phyloP scores from a whole-genome alignment of 345 rosid genomes.

The Eucalyptus curtisii region DNA sequence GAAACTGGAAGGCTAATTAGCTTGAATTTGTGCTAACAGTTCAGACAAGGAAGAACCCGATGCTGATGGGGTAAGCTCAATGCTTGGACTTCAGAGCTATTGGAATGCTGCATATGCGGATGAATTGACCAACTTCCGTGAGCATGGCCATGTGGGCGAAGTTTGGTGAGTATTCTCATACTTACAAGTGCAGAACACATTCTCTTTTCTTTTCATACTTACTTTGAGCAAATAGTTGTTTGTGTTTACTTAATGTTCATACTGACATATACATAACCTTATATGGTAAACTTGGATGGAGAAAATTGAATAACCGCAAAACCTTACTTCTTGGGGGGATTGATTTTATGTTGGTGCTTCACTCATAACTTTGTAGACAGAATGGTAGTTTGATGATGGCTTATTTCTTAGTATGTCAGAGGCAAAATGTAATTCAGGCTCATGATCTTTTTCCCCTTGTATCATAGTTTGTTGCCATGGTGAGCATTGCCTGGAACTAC shows the following conservation, averaged over 20 bases:
- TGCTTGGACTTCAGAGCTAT: conserved; percentile 91
- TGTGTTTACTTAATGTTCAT: not conserved
- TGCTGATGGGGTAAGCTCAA: conserved; percentile 65
- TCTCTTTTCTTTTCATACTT: not conserved
- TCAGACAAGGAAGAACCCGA: conserved; percentile 92
- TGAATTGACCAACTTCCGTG: conserved; percentile 77
- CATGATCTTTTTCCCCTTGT: not conserved
- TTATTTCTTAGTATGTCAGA: not conserved
- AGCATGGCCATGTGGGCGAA: conserved; percentile 94
- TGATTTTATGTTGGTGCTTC: not conserved
- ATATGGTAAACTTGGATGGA: not conserved
- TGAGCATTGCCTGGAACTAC: not conserved
- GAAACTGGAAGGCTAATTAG: not conserved
- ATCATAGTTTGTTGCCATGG: not conserved
- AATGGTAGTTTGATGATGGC: not conserved
- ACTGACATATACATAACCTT: not conserved
- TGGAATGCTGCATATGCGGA: conserved; percentile 94
- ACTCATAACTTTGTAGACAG: not conserved
- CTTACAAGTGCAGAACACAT: not conserved
- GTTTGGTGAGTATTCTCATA: conserved; percentile 44
- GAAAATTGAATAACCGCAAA: not conserved
- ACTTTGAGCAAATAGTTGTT: not conserved
- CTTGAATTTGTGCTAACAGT: conserved; percentile 22
- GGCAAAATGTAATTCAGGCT: not conserved
- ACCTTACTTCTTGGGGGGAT: not conserved